Percentiles rank a stretch among this genome's conserved stretches.
These are phyloP conservation scores for Echinochloa phyllopogon DNA, from an alignment of 176 grass and related monocot genomes.

Conservation along the genomic window DNA sequence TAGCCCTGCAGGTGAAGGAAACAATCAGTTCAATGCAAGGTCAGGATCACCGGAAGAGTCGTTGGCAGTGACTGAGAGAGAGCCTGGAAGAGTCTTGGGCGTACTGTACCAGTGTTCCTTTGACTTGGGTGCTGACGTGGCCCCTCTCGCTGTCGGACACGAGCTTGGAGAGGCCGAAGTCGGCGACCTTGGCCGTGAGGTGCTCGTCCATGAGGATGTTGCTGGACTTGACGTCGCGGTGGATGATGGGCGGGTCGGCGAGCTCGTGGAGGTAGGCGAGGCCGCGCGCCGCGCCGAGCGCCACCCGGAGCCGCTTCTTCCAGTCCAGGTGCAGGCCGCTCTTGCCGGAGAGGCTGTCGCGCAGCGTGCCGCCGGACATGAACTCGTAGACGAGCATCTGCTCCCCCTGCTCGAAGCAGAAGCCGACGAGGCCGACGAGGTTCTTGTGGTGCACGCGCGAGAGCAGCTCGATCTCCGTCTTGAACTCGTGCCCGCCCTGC, in stretches of 20 bases:
- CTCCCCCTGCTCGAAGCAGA: slow-evolving; percentile 96
- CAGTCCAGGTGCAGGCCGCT: slow-evolving; percentile 84
- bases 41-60: slow-evolving; percentile 5
- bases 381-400: slow-evolving; percentile 99
- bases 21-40: not conserved
- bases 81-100: not conserved
- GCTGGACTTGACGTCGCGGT: slow-evolving; percentile 92
- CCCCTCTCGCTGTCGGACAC: slow-evolving; percentile 75
- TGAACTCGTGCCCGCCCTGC: slow-evolving; percentile 95
- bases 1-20: slow-evolving; percentile 70
- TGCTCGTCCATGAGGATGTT: slow-evolving; percentile 97
- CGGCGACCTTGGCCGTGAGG: slow-evolving; percentile 91
- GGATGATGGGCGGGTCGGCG: slow-evolving; percentile 96
- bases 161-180: slow-evolving; percentile 94
- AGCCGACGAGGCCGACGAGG: slow-evolving; percentile 82
- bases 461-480: slow-evolving; percentile 98
- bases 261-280: slow-evolving; percentile 92
- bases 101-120: slow-evolving; percentile 75
- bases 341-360: slow-evolving; percentile 81
- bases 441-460: slow-evolving; percentile 99
- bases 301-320: slow-evolving; percentile 76
- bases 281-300: slow-evolving; percentile 81
- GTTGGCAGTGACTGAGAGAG: not conserved
- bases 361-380: slow-evolving; percentile 76
- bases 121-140: slow-evolving; percentile 86